A percentile compares a stretch with the other conserved stretches of the same genome.
phyloP scores from a whole-genome alignment of 106 monocot species.

The Agapanthus africanus region DNA sequence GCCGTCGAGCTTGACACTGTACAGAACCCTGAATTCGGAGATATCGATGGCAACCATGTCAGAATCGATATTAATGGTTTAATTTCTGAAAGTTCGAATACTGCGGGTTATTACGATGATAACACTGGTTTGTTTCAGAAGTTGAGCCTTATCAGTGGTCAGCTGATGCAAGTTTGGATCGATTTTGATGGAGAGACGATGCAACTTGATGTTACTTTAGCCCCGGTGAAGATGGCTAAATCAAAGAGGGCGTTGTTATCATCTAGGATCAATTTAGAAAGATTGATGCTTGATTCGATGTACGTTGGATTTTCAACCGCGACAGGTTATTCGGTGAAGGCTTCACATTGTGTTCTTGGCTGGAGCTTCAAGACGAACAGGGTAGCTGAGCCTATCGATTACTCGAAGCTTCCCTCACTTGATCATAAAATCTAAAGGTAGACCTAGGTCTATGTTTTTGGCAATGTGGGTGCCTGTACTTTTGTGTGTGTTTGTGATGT shows the following conservation, averaged over 20 bases:
- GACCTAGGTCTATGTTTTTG: background rate
- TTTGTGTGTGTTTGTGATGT: background rate
- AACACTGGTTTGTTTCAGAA: too few species aligned
- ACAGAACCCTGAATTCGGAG: background rate
- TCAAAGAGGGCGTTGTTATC: too few species aligned
- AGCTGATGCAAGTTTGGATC: background rate
- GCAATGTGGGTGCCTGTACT: background rate
- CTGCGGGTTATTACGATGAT: constrained; percentile 7
- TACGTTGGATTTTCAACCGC: background rate
- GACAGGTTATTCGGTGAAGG: constrained; percentile 11
- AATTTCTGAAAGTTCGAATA: background rate
- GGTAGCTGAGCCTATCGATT: background rate
- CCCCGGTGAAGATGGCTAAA: too few species aligned
- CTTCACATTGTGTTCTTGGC: too few species aligned
- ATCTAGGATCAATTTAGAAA: too few species aligned
- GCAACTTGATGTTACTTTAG: too few species aligned
- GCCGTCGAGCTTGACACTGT: too few species aligned
- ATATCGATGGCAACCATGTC: constrained; percentile 14
- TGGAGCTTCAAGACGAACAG: background rate
- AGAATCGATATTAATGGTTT: constrained; percentile 5
- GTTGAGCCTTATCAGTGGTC: too few species aligned
- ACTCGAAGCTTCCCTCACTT: background rate
- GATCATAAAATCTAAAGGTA: too few species aligned
- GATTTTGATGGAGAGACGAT: background rate
- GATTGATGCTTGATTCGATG: too few species aligned